These are phyloP conservation scores for Monilinia fructicola DNA, from an alignment of 2,329 filamentous ascomycete genomes.

Conservation along the genomic window DNA sequence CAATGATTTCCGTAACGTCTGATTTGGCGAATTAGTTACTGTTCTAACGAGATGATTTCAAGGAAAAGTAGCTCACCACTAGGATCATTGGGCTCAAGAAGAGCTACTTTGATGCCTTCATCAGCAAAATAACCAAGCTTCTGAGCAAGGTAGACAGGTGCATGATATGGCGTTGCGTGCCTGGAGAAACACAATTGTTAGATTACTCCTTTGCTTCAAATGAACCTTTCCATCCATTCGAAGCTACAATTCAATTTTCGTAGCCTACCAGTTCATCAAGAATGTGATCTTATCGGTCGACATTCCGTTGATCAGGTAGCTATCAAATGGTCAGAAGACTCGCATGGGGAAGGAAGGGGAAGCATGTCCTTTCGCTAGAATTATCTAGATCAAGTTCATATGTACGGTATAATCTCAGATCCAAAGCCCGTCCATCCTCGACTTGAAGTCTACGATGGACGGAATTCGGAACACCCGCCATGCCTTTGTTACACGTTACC, in stretches of 20 bases:
- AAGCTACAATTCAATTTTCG: slow-evolving; percentile 9
- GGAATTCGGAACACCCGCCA: slow-evolving; percentile 33
- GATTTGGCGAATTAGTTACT: not conserved
- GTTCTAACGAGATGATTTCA: not conserved
- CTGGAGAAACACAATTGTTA: slow-evolving; percentile 45
- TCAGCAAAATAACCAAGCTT: slow-evolving; percentile 73
- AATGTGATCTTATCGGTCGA: slow-evolving; percentile 84
- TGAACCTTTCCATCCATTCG: not conserved
- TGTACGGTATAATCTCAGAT: slow-evolving; percentile 73
- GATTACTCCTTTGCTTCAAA: slow-evolving; percentile 31
- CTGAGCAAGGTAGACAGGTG: slow-evolving; percentile 74
- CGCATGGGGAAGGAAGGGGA: slow-evolving; percentile 44
- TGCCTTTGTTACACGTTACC: slow-evolving; percentile 34
- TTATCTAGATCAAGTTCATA: slow-evolving; percentile 82
- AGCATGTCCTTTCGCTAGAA: slow-evolving; percentile 87
- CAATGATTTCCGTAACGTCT: slow-evolving; percentile 82
- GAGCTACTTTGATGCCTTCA: slow-evolving; percentile 73
- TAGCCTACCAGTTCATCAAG: slow-evolving; percentile 72
- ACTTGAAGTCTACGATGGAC: not conserved
- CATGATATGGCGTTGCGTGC: slow-evolving; percentile 81
- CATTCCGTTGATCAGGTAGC: slow-evolving; percentile 49
- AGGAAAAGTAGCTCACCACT: slow-evolving; percentile 51
- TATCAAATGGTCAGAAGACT: slow-evolving; percentile 47
- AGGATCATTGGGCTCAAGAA: slow-evolving; percentile 76
- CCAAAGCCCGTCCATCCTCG: slow-evolving; percentile 39